These are phyloP conservation scores for Wickerhamiella shivajii DNA, from an alignment of 805 yeast genomes.

Conservation along the genomic window DNA sequence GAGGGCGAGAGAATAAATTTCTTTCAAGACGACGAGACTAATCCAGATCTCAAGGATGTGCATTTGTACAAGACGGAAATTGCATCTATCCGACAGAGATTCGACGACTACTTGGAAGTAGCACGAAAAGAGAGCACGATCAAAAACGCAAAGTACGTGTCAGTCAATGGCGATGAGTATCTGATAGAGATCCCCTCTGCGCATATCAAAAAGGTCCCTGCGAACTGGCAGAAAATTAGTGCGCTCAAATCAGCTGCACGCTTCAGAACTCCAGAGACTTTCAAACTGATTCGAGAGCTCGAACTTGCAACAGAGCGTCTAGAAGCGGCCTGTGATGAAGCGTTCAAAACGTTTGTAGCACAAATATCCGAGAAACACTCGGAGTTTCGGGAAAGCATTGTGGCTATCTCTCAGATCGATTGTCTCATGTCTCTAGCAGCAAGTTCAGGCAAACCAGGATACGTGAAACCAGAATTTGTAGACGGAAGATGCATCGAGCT, in stretches of 20 bases:
- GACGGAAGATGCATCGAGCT: slow-evolving; percentile 35
- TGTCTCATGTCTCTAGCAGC: slow-evolving; percentile 53
- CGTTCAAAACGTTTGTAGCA: slow-evolving; percentile 29
- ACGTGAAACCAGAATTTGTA: slow-evolving; percentile 37
- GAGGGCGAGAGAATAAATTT: slow-evolving; percentile 13
- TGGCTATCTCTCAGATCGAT: slow-evolving; percentile 42
- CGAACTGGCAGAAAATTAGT: slow-evolving; percentile 62
- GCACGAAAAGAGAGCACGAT: slow-evolving; percentile 36
- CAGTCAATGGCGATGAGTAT: slow-evolving; percentile 52
- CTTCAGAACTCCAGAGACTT: slow-evolving; percentile 49
- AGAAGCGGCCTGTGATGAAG: slow-evolving; percentile 32
- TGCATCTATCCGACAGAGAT: slow-evolving; percentile 29
- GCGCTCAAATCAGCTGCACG: slow-evolving; percentile 57
- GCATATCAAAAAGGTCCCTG: slow-evolving; percentile 44
- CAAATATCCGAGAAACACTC: slow-evolving; percentile 26
- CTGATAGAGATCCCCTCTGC: slow-evolving; percentile 60
- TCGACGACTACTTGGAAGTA: slow-evolving; percentile 38
- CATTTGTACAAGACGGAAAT: slow-evolving; percentile 27
- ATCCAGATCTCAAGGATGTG: slow-evolving; percentile 12
- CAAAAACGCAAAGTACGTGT: slow-evolving; percentile 42
- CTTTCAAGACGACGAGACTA: slow-evolving; percentile 5
- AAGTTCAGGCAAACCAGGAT: slow-evolving; percentile 36
- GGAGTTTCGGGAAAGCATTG: slow-evolving; percentile 31
- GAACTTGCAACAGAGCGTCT: slow-evolving; percentile 49
- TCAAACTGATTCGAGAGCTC: slow-evolving; percentile 36